Evolutionary conservation across 192 early-diverging fungal genomes (phyloP), one percentile per base, ranked within the genome.

Genomic region (Jimgerdemannia lactiflua): DNA sequence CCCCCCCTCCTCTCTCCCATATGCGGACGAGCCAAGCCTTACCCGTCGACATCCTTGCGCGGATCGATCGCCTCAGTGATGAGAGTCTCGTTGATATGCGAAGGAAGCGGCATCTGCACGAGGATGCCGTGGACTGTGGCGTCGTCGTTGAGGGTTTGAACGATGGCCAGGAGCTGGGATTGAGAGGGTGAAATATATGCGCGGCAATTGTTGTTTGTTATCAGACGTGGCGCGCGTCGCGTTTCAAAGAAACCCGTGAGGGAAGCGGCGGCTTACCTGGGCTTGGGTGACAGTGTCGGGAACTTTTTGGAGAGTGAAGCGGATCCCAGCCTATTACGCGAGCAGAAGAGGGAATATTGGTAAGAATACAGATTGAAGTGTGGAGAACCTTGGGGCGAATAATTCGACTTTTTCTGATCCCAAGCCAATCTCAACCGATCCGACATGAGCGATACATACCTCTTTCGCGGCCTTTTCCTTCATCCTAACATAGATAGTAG

Each of bases 21-120:
- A 17, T 39, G 29, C 39, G 17, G 4, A 70, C 6, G 43, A 14
- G 10, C 10, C 64, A 10, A 67, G 3, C 63, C 80, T 77, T 88
- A 94, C 86, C 98, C 98, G 79, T 99, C 98, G n/a, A 99, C 96
- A 81, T 99, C 98, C 80, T 98, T 99, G 70, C 87, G 80, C 3
- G 90, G 87, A 71, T 91, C 84, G 73, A 99, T 94, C 41, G 94
- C 86, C 74, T 97, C 95, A 63, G 94, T 96, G 44, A 98, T 85
- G 20, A 70, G 83, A 71, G 84, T 83, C 76, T 97, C 96, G 76
- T 93, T 91, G 64, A 99, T 88, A 76, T 95, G 93, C 3, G 84
- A 82, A 14, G 98, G 96, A 10, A 99, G 82, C 39, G 98, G 98
- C 75, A 99, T 86, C 82, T 99, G 98, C 69, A 98, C 95, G 17